Base-by-base conservation (phyloP, 2,329 filamentous ascomycete species). In the Emmonsia crescens region DNA sequence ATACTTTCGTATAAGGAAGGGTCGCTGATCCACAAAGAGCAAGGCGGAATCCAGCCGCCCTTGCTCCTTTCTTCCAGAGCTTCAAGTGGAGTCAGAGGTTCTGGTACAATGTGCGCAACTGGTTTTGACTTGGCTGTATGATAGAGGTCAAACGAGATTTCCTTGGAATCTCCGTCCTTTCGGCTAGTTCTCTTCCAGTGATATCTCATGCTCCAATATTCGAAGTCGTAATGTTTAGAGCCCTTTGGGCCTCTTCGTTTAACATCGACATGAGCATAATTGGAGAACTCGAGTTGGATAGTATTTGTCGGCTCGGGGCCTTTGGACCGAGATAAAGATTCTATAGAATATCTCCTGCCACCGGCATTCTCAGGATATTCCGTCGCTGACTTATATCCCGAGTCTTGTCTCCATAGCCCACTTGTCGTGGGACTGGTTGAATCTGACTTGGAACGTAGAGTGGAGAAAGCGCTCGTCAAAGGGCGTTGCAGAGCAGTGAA, bases 281-380 rank as follows among this genome's bases (percentile, higher is more conserved):
- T 99, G 66, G 91, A 95, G 73, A 96, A 99, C 73, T 97, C 93
- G 40, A 99, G 83, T 75, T 91, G 89, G 73, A 93, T 89, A 42
- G 83, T 87, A 73, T 96, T 91, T 62, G 87, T 89, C 21, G 89
- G 84, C 52, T 79, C 70, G 60, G 75, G 69, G 19, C 48, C 42
- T 48, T 57, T 57, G 36, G 21, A 27, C n/a, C 38, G 16, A 19
- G 55, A 36, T 8, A 42, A 6, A 5, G 61, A 63, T 12, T 38
- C 46, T 38, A 36, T 52, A n/a, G 61, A 62, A 40, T 31, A 63
- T 59, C 56, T 64, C 58, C 65, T 64, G 24, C 68, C 63, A 21
- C 68, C 66, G n/a, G 60, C 52, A 42, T 69, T 69, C 60, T 74
- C 71, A 55, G 78, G 74, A 29, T 76, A 73, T 19, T 77, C 74